A percentile compares a stretch with the other conserved stretches of the same genome.
These are phyloP conservation scores for Gnomoniopsis sp. DNA, from an alignment of 2,329 filamentous ascomycete species.

Conservation along the genomic window DNA sequence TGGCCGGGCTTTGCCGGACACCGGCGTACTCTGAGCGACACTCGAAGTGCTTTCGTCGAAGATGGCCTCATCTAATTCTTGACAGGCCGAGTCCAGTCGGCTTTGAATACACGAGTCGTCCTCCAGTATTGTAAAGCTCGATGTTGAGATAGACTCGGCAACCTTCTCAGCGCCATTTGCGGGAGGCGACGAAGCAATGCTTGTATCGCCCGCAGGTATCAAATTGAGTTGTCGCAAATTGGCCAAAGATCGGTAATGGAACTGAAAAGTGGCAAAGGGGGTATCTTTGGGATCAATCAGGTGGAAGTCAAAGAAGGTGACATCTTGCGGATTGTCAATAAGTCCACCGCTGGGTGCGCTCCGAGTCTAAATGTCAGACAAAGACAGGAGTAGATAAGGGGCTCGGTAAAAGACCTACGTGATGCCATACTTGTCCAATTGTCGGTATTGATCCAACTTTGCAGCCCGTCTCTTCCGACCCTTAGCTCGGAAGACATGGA, in stretches of 20 bases:
- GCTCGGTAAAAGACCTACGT: conserved; percentile 37
- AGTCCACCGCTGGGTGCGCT: conserved; percentile 53
- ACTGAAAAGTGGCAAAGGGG: conserved; percentile 51
- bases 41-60: conserved; percentile 6
- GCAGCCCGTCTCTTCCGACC: conserved; percentile 41
- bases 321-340: conserved; percentile 47
- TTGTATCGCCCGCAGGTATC: conserved; percentile 30
- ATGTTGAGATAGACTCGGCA: background rate
- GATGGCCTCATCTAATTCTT: conserved; percentile 4
- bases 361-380: background rate
- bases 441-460: conserved; percentile 39
- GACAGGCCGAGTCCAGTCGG: background rate
- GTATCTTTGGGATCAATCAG: conserved; percentile 48
- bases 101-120: background rate
- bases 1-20: background rate
- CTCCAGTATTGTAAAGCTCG: background rate
- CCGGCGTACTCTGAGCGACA: background rate
- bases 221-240: conserved; percentile 47
- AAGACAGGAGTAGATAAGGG: background rate
- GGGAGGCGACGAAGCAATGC: background rate
- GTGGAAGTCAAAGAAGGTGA: conserved; percentile 49
- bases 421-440: conserved; percentile 50
- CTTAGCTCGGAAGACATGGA: conserved; percentile 50
- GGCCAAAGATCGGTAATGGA: conserved; percentile 54
- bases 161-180: background rate